Evolutionary conservation across 108 stramenopile species (phyloP), one percentile per base, ranked within the genome.

Genomic region (Fragilaria crotonensis): DNA sequence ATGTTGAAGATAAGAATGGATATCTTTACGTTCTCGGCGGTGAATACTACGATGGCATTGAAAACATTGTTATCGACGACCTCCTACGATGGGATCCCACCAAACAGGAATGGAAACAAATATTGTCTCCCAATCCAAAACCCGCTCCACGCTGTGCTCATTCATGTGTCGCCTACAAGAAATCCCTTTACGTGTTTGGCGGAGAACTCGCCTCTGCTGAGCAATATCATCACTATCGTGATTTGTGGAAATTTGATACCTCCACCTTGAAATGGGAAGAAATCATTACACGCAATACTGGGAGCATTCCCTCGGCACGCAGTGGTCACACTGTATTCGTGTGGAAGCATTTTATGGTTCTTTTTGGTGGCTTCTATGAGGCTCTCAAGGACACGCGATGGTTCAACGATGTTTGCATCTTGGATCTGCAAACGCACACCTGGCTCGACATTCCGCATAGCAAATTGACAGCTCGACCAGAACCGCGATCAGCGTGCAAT

Each of bases 321-420:
- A 90, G 88, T 23, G 97, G 97, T 14, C 95, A 96, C 67, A 70
- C 88, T 29, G 83, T 80, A 30, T 60, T 93, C 33, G 79, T 87
- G 11, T 97, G 94, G 94, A 82, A 96, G 30, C 84, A 93, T 57
- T 95, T 81, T 62, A 91, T 98, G 81, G 75, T 98, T 25, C 44
- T 95, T 11, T 96, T 98, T 68, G 97, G 97, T 21, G 97, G 97
- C 25, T 98, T 98, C 62, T 96, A 94, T 47, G 97, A 98, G 67
- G 92, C 89, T 0, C 19, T 77, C 20, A 63, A 80, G 2, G 80
- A 85, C 14, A 85, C 84, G 46, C 64, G 81, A 33, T 94, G 83
- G 79, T 89, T 76, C 68, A 84, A 88, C 55, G 93, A 94, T 63
- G 59, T 91, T 11, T 77, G 78, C 44, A 70, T 91, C 4, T 86